A percentile compares a stretch with the other conserved stretches of the same genome.
Evolutionary conservation across 495 filamentous ascomycete genomes (phyloP).

Genomic region (Pseudomonodictys pantanalensis): DNA sequence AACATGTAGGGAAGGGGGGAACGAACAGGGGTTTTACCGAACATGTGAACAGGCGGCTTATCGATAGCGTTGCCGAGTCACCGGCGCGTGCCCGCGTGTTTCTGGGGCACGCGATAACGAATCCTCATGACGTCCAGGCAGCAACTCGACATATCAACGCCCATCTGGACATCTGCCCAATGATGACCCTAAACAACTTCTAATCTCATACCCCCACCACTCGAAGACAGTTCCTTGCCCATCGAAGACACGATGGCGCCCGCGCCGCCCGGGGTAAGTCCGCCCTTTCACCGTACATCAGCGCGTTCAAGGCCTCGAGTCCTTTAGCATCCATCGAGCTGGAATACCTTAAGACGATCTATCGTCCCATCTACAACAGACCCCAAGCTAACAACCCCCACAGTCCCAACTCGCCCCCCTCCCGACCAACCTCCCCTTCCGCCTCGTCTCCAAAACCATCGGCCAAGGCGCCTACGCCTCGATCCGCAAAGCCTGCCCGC

Average conservation of each 20-base stretch:
- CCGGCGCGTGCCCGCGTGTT: neutral
- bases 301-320: neutral
- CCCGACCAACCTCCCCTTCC: slow-evolving; percentile 82
- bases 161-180: neutral
- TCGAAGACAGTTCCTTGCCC: neutral
- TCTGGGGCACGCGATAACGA: neutral
- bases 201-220: neutral
- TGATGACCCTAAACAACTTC: neutral
- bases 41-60: neutral
- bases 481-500: slow-evolving; percentile 91
- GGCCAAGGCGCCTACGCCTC: slow-evolving; percentile 95
- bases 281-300: neutral
- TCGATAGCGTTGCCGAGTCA: neutral
- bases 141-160: neutral
- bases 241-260: slow-evolving; percentile 7
- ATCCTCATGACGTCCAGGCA: neutral
- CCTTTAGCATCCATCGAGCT: neutral
- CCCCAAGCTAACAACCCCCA: slow-evolving; percentile 18
- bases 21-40: too few species aligned
- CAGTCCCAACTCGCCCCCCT: slow-evolving; percentile 89
- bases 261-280: slow-evolving; percentile 21
- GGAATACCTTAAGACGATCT: neutral
- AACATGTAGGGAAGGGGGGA: too few species aligned
- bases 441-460: slow-evolving; percentile 93
- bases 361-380: neutral